Conservation (phyloP, 2,329 filamentous ascomycete genomes). For the Colletotrichum limetticola region DNA sequence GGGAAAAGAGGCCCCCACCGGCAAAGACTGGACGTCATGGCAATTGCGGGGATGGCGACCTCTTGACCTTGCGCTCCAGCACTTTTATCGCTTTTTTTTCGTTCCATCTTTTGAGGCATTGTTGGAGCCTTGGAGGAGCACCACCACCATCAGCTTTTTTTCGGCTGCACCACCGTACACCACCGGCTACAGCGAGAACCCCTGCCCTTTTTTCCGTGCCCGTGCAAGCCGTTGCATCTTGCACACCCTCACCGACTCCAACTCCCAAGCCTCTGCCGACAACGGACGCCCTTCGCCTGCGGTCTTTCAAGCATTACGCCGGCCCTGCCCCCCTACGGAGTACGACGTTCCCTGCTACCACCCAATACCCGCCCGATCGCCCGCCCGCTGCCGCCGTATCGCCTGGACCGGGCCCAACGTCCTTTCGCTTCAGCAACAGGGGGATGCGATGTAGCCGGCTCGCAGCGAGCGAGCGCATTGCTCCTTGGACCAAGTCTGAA, state of each 20-base stretch:
- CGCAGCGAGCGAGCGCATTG: not conserved
- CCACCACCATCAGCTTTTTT: not conserved
- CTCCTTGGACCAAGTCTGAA: not conserved
- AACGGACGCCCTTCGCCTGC: conserved; percentile 14
- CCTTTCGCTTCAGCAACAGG: not conserved
- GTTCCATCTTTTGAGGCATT: not conserved
- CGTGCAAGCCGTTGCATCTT: not conserved
- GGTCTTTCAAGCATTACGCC: not conserved
- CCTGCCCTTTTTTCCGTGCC: not conserved
- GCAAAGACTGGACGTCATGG: conserved; percentile 16
- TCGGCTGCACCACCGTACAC: conserved; percentile 8
- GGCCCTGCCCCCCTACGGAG: not conserved
- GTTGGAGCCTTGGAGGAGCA: conserved; percentile 8
- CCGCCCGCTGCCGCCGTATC: not conserved
- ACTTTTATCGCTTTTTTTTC: not conserved
- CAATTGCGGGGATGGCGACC: not conserved
- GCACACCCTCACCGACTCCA: conserved; percentile 31
- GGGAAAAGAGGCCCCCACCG: conserved; percentile 18
- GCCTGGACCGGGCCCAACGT: conserved; percentile 4
- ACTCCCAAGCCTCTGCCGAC: conserved; percentile 23
- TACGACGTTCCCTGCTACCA: not conserved
- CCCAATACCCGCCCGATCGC: not conserved
- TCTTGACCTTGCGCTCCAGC: conserved; percentile 11
- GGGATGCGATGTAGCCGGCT: not conserved
- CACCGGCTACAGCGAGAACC: conserved; percentile 24